Evolutionary conservation across 768 basidiomycete species (phyloP).

Genomic region (Collybia mongolica): DNA sequence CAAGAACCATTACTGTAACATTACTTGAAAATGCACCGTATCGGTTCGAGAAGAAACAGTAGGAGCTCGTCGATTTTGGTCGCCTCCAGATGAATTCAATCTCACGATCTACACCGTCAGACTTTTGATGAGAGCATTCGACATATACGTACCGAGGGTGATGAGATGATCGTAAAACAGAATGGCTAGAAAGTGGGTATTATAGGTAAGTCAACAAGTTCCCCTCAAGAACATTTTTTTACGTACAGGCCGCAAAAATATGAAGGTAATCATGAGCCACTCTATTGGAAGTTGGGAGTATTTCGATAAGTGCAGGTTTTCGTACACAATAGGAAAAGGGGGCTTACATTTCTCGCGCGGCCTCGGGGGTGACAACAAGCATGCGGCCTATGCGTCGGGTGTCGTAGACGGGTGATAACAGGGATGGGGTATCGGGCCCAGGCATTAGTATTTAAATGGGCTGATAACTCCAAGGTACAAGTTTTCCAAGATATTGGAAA

Average conservation of each 20-base stretch:
- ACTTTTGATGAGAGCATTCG: too few species aligned
- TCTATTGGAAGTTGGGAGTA: background rate
- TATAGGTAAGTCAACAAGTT: too few species aligned
- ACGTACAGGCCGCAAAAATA: background rate
- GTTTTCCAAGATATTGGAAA: too few species aligned
- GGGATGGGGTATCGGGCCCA: too few species aligned
- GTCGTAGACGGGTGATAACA: too few species aligned
- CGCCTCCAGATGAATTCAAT: constrained; percentile 39
- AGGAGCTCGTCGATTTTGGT: constrained; percentile 30
- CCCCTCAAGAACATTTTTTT: background rate
- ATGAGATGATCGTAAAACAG: background rate
- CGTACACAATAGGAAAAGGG: too few species aligned
- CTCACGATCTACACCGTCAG: constrained; percentile 26
- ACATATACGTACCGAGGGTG: background rate
- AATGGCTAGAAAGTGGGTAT: background rate
- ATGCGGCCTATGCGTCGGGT: too few species aligned
- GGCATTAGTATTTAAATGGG: too few species aligned
- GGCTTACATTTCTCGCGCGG: too few species aligned
- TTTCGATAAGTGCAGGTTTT: background rate
- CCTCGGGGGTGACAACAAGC: too few species aligned
- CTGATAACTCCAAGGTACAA: too few species aligned
- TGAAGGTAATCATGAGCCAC: background rate
- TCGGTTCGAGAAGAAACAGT: constrained; percentile 45
- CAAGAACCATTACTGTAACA: too few species aligned
- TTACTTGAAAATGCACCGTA: constrained; percentile 20